Evolutionary conservation across 345 rosid genomes (phyloP).

Genomic region (Eucalyptus coolabah): DNA sequence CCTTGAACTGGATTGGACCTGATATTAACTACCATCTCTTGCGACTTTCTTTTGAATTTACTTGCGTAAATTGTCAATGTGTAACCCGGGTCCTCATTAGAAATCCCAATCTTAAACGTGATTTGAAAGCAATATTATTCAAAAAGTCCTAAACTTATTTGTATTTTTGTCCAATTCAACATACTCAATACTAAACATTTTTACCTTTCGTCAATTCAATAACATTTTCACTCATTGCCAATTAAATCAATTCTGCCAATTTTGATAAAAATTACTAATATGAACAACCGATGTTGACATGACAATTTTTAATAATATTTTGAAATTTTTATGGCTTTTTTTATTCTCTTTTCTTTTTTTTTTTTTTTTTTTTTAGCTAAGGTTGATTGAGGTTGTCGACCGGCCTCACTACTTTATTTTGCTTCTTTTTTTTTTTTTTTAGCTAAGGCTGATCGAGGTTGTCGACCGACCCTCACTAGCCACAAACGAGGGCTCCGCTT

Average conservation of each 20-base stretch:
- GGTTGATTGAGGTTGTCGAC: rapidly evolving
- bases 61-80: not conserved
- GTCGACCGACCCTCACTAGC: rapidly evolving
- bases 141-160: too few species aligned
- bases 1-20: not conserved
- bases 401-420: rapidly evolving
- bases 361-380: too few species aligned
- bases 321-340: too few species aligned
- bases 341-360: rapidly evolving
- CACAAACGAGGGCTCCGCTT: rapidly evolving
- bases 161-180: too few species aligned
- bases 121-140: too few species aligned
- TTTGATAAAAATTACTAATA: rapidly evolving
- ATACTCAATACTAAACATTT: too few species aligned
- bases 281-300: too few species aligned
- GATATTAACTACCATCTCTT: not conserved
- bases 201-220: too few species aligned
- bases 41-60: not conserved
- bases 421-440: too few species aligned
- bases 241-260: rapidly evolving
- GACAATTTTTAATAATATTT: too few species aligned
- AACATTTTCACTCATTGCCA: too few species aligned
- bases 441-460: rapidly evolving
- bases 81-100: rapidly evolving
- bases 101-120: not conserved